Conservation (phyloP, 148 eudicot species). For the Rhododendron henanense region DNA sequence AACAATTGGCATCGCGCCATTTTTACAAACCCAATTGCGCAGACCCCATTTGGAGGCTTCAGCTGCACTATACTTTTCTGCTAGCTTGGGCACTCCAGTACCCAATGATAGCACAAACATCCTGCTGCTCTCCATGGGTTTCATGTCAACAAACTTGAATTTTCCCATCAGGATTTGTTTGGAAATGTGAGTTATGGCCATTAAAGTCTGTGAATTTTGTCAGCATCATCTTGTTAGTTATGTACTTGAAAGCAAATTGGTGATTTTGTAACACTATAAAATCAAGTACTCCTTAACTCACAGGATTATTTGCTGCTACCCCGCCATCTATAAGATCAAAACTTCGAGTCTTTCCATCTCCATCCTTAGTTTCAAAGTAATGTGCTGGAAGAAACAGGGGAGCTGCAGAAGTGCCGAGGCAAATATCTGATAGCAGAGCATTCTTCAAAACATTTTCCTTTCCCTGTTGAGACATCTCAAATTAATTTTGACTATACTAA, state of each 20-base stretch:
- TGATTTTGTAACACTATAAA: neutral
- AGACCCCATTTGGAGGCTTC: conserved; percentile 31
- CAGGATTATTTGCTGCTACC: conserved; percentile 52
- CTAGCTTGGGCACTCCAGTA: conserved; percentile 26
- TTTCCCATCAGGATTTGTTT: conserved; percentile 21
- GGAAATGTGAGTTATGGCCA: conserved; percentile 27
- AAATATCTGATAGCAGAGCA: too few relatives aligned
- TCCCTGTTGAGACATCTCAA: too few relatives aligned
- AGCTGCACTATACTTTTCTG: conserved; percentile 22
- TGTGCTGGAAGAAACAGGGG: too few relatives aligned
- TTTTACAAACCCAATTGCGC: conserved; percentile 22
- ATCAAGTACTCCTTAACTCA: conserved; percentile 12
- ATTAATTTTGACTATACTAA: too few relatives aligned
- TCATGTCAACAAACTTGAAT: conserved; percentile 12
- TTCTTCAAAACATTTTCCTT: too few relatives aligned
- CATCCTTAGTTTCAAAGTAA: too few relatives aligned
- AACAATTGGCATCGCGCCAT: conserved; percentile 23
- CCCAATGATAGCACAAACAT: conserved; percentile 35
- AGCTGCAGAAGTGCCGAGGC: too few relatives aligned
- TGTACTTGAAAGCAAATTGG: neutral
- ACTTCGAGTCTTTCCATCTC: conserved; percentile 14
- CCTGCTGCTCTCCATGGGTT: conserved; percentile 17
- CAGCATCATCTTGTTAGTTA: neutral
- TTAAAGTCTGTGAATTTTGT: conserved; percentile 16
- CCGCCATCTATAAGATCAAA: conserved; percentile 52